A percentile compares a stretch with the other conserved stretches of the same genome.
Evolutionary conservation across 2,329 filamentous ascomycete genomes (phyloP).

Genomic region (Microdochium nivale): DNA sequence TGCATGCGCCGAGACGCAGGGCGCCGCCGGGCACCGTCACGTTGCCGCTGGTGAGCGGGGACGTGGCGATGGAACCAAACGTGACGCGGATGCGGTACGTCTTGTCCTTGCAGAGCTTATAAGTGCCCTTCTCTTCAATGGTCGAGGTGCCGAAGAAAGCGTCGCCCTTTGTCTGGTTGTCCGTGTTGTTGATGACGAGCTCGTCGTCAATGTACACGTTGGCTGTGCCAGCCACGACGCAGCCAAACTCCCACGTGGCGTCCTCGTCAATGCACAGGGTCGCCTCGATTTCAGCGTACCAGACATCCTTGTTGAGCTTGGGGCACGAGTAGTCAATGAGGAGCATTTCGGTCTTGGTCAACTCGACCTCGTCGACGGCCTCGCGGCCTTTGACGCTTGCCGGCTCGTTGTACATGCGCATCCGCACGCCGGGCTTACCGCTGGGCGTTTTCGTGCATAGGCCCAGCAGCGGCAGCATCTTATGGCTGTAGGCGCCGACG

Average conservation of each 20-base stretch:
- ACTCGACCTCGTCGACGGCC: slow-evolving; percentile 39
- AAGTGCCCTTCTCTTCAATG: slow-evolving; percentile 50
- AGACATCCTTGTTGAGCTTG: slow-evolving; percentile 40
- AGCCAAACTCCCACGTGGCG: slow-evolving; percentile 54
- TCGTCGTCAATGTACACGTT: slow-evolving; percentile 54
- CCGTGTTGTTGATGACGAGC: slow-evolving; percentile 57
- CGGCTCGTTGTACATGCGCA: slow-evolving; percentile 54
- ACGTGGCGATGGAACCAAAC: slow-evolving; percentile 50
- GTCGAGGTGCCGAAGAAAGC: slow-evolving; percentile 59
- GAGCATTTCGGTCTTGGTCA: slow-evolving; percentile 39
- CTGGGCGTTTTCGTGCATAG: slow-evolving; percentile 38
- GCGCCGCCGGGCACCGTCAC: slow-evolving; percentile 49
- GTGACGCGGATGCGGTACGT: slow-evolving; percentile 51
- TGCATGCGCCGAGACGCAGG: slow-evolving; percentile 53
- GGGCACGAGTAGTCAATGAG: slow-evolving; percentile 43
- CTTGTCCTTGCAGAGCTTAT: slow-evolving; percentile 49
- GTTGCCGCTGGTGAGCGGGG: slow-evolving; percentile 40
- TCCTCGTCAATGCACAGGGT: slow-evolving; percentile 51
- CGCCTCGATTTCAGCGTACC: slow-evolving; percentile 55
- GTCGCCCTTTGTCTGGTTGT: slow-evolving; percentile 52
- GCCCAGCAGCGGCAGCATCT: slow-evolving; percentile 52
- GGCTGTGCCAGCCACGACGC: slow-evolving; percentile 58
- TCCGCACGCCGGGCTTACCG: slow-evolving; percentile 49
- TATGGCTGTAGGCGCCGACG: slow-evolving; percentile 57
- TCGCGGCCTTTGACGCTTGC: slow-evolving; percentile 36